Evolutionary conservation across 257 asterid species (phyloP), one percentile per base, ranked within the genome.

Genomic region (Scutellaria baicalensis): DNA sequence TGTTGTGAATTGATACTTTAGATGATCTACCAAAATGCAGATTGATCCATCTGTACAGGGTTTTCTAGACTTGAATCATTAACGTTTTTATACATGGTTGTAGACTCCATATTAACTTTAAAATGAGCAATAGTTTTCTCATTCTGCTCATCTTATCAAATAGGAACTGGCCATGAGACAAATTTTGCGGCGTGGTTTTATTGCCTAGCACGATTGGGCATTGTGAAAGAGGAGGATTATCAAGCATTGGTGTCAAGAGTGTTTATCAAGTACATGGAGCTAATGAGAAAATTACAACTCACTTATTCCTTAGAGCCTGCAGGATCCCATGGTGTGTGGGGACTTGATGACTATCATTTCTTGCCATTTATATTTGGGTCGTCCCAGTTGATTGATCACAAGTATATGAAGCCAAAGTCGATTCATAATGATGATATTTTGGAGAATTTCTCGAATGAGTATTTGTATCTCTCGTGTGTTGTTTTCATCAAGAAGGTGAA

Each of bases 241-340:
- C 93, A 57, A 69, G 97, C 98, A 40, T 77, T 90, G 80, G 97
- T 93, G 44, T 79, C 86, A 36, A 84, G 81, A 81, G 87, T 86
- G 57, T 93, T 90, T 45, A 77, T 81, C 59, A 86, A 85, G 59
- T 93, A 93, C 85, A 78, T 93, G 91, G 98, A 93, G 38, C 74
- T 93, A 68, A 90, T 93, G 98, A 83, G 98, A 72, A 90, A 90
- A 71, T 78, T 93, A 75, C 98, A 93, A 59, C 74, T 86, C 42
- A 88, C 90, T 36, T 93, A 90, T 73, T 70, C 62, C 83, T 73
- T 93, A 71, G 98, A 93, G 84, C 97, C 98, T 69, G 97, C 97
- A 8, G 97, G 97, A 27, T 93, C 98, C 68, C 98, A 93, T 17
- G 97, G 98, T 39, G 98, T 93, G 64, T 93, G 97, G 98, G 97